phyloP scores from a whole-genome alignment of 2,329 filamentous ascomycete species.

The Neocucurbitaria cava region DNA sequence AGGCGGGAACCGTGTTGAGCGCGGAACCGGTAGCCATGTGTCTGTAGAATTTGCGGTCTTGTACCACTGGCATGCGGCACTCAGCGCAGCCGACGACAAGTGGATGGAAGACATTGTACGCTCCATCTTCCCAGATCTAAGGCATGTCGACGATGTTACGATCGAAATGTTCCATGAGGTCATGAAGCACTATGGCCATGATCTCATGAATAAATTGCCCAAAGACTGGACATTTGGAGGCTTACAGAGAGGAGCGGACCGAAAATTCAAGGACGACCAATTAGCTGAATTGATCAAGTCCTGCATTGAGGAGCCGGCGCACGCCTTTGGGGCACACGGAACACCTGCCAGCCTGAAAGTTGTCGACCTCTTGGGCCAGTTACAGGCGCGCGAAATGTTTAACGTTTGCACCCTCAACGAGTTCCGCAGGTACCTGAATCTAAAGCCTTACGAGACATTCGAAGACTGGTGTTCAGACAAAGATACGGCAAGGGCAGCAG shows the following conservation, averaged over 20 bases:
- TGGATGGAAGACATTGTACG: conserved; percentile 71
- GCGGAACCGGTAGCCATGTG: conserved; percentile 79
- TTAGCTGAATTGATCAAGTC: conserved; percentile 72
- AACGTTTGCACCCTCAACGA: conserved; percentile 81
- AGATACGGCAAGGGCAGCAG: conserved; percentile 67
- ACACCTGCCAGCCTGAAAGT: conserved; percentile 75
- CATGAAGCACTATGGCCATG: conserved; percentile 42
- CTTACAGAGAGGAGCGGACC: conserved; percentile 69
- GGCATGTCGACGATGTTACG: conserved; percentile 34
- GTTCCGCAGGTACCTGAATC: conserved; percentile 79
- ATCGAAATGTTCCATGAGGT: conserved; percentile 51
- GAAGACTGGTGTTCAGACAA: conserved; percentile 84
- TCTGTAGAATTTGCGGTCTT: conserved; percentile 87
- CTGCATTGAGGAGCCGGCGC: conserved; percentile 72
- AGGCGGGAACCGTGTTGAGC: conserved; percentile 63
- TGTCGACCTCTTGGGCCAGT: conserved; percentile 79
- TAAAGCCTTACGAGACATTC: conserved; percentile 79
- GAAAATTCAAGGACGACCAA: conserved; percentile 76
- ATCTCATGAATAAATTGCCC: conserved; percentile 71
- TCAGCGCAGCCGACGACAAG: conserved; percentile 74
- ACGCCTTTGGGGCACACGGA: conserved; percentile 64
- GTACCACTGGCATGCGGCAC: conserved; percentile 85
- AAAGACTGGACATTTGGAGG: conserved; percentile 71
- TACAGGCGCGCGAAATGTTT: conserved; percentile 74
- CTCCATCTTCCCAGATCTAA: conserved; percentile 34